Conservation (phyloP, 495 filamentous ascomycete genomes). For the Hypoxylon trugodes region DNA sequence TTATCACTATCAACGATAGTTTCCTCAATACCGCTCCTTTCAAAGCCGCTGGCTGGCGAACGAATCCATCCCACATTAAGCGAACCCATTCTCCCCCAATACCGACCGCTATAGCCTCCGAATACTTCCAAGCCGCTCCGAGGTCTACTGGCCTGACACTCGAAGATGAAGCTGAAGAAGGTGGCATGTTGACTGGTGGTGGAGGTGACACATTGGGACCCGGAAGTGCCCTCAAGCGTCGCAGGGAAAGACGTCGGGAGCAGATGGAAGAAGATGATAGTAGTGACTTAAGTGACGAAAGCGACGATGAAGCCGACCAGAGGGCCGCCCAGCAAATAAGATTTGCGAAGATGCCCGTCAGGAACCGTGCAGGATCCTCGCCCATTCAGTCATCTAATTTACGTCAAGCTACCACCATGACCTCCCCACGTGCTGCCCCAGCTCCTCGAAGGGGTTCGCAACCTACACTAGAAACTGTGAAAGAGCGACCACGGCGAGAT, state of each 20-base stretch:
- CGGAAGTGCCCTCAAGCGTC: slow-evolving; percentile 63
- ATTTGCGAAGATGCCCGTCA: slow-evolving; percentile 93
- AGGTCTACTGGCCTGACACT: slow-evolving; percentile 60
- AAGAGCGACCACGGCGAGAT: slow-evolving; percentile 79
- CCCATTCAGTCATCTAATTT: slow-evolving; percentile 72
- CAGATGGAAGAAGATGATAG: slow-evolving; percentile 96
- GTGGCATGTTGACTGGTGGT: slow-evolving; percentile 77
- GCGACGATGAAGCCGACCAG: slow-evolving; percentile 85
- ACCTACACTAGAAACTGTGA: slow-evolving; percentile 75
- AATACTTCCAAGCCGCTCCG: slow-evolving; percentile 84
- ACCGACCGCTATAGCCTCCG: slow-evolving; percentile 84
- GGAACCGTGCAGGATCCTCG: slow-evolving; percentile 85
- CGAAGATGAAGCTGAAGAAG: slow-evolving; percentile 83
- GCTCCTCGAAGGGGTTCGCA: slow-evolving; percentile 72
- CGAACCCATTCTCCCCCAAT: slow-evolving; percentile 96
- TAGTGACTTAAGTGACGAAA: slow-evolving; percentile 95
- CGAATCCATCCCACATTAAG: slow-evolving; percentile 79
- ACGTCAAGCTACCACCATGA: slow-evolving; percentile 52
- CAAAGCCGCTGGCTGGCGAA: slow-evolving; percentile 91
- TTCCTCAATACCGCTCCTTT: slow-evolving; percentile 95
- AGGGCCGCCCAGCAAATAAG: slow-evolving; percentile 81
- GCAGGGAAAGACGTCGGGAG: slow-evolving; percentile 67
- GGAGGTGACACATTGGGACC: slow-evolving; percentile 79
- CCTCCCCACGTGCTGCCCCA: slow-evolving; percentile 45
- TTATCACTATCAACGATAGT: slow-evolving; percentile 90